Percentiles rank a stretch among this genome's conserved stretches.
Evolutionary conservation across 1,284 basidiomycete species (phyloP).

Genomic region (Pyrrhoderma lamaoense): DNA sequence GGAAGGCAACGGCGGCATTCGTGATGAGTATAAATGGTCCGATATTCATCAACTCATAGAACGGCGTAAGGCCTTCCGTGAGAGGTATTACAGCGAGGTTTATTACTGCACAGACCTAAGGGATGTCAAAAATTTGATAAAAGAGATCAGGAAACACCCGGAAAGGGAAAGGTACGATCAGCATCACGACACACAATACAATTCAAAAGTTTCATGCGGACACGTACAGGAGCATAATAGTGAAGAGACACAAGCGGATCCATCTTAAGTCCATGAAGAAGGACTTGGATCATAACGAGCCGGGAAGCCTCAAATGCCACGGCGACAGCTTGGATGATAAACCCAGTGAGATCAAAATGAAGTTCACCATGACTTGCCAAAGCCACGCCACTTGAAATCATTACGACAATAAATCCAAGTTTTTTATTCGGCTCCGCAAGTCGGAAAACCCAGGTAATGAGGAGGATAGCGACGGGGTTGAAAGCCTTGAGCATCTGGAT

Average conservation of each 20-base stretch:
- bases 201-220: background rate
- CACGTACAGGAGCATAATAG: constrained; percentile 80
- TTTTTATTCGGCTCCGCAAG: constrained; percentile 83
- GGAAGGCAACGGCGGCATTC: constrained; percentile 87
- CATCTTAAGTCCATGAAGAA: constrained; percentile 96
- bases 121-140: background rate
- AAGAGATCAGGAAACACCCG: constrained; percentile 17
- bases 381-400: constrained; percentile 89
- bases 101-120: constrained; percentile 75
- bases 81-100: constrained; percentile 82
- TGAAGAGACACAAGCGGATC: constrained; percentile 93
- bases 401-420: constrained; percentile 77
- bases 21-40: constrained; percentile 74
- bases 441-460: constrained; percentile 89
- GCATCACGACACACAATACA: too few species aligned
- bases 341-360: constrained; percentile 80
- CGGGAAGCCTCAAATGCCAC: constrained; percentile 85
- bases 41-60: constrained; percentile 62
- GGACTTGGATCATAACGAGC: constrained; percentile 93
- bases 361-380: constrained; percentile 85
- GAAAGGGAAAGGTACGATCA: background rate
- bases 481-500: constrained; percentile 99
- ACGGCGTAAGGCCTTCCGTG: constrained; percentile 85
- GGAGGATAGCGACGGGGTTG: constrained; percentile 90
- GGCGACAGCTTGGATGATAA: constrained; percentile 79